Percentiles rank a stretch among this genome's conserved stretches.
Evolutionary conservation across 495 filamentous ascomycete species (phyloP).

Genomic region (Neurospora sp.): DNA sequence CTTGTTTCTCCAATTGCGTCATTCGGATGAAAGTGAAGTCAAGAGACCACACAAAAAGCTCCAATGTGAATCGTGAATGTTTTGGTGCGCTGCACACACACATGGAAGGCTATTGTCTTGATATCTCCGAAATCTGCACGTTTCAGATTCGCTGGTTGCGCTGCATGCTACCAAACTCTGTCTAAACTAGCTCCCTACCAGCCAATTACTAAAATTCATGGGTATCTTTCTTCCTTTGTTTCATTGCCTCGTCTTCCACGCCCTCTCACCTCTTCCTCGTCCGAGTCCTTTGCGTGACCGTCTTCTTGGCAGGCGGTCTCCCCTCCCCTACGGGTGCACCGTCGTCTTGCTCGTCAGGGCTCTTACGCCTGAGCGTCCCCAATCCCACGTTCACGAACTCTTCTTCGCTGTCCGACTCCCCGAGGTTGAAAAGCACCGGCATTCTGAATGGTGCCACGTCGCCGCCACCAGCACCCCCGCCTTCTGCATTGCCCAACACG

Average conservation of each 20-base stretch:
- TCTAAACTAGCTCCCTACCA: background rate
- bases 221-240: conserved; percentile 6
- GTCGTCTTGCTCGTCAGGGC: conserved; percentile 40
- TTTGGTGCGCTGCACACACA: background rate
- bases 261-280: conserved; percentile 22
- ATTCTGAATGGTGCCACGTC: conserved; percentile 64
- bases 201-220: background rate
- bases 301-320: conserved; percentile 24
- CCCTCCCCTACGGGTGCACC: conserved; percentile 23
- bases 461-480: conserved; percentile 39
- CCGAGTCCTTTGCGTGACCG: conserved; percentile 11
- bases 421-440: conserved; percentile 77
- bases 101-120: too few species aligned
- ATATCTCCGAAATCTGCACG: background rate
- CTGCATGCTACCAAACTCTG: background rate
- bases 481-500: conserved; percentile 55
- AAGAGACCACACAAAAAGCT: background rate
- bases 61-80: background rate
- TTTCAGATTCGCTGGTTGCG: background rate
- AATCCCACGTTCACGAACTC: conserved; percentile 79
- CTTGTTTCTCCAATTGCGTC: background rate
- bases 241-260: conserved; percentile 18
- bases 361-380: conserved; percentile 73
- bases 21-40: background rate
- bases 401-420: conserved; percentile 67